Base-by-base conservation (phyloP, 768 basidiomycete species). In the Kwoniella newhampshirensis region DNA sequence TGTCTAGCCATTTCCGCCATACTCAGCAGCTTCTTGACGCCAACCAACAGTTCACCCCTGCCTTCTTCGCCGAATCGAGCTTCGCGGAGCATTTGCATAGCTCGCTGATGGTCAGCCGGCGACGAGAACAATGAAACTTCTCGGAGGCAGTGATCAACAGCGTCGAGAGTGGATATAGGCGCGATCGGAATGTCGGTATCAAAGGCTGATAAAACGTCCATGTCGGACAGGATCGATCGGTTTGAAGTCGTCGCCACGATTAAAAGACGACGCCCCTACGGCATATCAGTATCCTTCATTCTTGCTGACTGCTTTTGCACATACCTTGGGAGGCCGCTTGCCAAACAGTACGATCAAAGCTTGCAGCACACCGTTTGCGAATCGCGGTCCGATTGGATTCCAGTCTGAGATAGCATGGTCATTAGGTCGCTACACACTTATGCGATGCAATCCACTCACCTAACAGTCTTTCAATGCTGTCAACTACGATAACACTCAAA, bases 1-100 rank as follows among this genome's bases (percentile, higher is more conserved):
- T 98, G 96, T 69, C 94, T 82, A 45, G 93, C 89, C 93, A 96
- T 97, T 81, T 99, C 96, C 18, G 93, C 81, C 53, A 88, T 82
- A 58, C 86, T 90, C 72, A 99, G 75, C 75, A 99, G 70, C 78
- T 89, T 92, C 84, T 98, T 98, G 69, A 99, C 85, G 0, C 96
- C 96, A 44, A 98, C 87, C 61, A 86, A 84, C 64, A 92, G 64
- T 20, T 66, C 60, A 2, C 49, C 59, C 51, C 79, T 78, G n/a
- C 81, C 80, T 6, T 77, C 77, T 17, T 78, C 70, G 11, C 81
- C 83, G 59, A 93, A 85, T 11, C 89, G 89, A 1, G 89, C 87
- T 53, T 88, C 84, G 23, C 81, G 77, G 37, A 97, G 79, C 79
- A 87, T 84, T 30, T 72, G 76, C 57, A 92, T 80, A 1, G 87